Percentiles rank a stretch among this genome's conserved stretches.
phyloP scores from a whole-genome alignment of 2,329 filamentous ascomycete species.

The Aspergillus tanneri region DNA sequence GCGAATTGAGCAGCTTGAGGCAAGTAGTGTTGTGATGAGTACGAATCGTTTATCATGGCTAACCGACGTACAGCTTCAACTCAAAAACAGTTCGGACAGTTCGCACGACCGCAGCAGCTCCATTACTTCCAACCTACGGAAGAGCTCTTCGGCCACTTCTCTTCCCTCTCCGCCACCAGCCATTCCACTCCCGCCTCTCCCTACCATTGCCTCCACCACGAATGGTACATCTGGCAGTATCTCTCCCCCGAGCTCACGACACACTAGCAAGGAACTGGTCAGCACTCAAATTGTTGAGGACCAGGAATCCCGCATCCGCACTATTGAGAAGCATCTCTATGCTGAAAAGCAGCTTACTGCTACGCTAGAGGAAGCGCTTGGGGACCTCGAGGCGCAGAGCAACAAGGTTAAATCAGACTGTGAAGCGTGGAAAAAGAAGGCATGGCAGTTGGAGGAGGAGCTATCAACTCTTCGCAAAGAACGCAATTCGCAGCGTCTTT shows the following conservation, averaged over 20 bases:
- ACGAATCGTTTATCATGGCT: constrained; percentile 12
- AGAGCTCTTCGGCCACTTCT: constrained; percentile 77
- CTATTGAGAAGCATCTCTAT: constrained; percentile 93
- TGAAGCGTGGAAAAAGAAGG: constrained; percentile 87
- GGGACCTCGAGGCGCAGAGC: constrained; percentile 86
- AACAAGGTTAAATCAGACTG: constrained; percentile 90
- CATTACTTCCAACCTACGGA: constrained; percentile 70
- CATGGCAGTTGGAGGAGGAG: constrained; percentile 69
- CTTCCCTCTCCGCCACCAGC: constrained; percentile 91
- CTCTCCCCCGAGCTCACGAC: constrained; percentile 63
- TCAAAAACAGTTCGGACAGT: constrained; percentile 42
- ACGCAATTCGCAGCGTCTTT: constrained; percentile 59
- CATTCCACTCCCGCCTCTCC: constrained; percentile 91
- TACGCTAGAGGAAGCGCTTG: constrained; percentile 91
- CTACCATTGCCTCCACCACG: constrained; percentile 56
- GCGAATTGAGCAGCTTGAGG: constrained; percentile 70
- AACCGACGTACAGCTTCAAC: constrained; percentile 35
- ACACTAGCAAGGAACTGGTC: constrained; percentile 77
- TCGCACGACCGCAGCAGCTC: constrained; percentile 59
- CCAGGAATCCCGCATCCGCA: constrained; percentile 89
- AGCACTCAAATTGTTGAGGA: constrained; percentile 86
- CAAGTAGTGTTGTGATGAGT: constrained; percentile 44
- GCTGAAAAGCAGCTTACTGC: constrained; percentile 96
- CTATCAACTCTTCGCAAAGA: constrained; percentile 56
- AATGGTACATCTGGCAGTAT: constrained; percentile 54